Conservation (phyloP, 2,329 filamentous ascomycete genomes). For the Apiospora saccharicola region DNA sequence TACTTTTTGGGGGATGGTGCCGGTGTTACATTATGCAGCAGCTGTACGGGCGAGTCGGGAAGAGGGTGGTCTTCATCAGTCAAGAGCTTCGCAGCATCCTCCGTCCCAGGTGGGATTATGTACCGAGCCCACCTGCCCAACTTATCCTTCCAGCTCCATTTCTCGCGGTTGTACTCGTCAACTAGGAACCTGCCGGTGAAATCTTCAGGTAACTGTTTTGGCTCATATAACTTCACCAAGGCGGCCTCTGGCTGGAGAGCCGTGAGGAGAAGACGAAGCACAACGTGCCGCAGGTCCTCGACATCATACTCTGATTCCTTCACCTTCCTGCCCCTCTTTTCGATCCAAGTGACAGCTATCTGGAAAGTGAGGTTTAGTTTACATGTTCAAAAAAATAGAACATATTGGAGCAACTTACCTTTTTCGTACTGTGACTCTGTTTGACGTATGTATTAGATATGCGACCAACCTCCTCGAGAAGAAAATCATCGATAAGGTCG, state of each 20-base stretch:
- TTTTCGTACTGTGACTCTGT: conserved; percentile 30
- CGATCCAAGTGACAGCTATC: conserved; percentile 53
- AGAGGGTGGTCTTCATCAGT: not conserved
- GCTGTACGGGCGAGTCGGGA: not conserved
- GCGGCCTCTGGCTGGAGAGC: conserved; percentile 37
- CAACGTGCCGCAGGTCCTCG: conserved; percentile 53
- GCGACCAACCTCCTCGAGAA: conserved; percentile 46
- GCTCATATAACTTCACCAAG: conserved; percentile 35
- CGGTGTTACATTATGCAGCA: not conserved
- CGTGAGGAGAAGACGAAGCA: conserved; percentile 53
- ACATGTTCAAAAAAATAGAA: not conserved
- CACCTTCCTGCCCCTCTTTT: conserved; percentile 32
- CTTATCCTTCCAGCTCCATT: conserved; percentile 48
- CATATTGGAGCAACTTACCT: conserved; percentile 34
- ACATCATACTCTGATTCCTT: conserved; percentile 30
- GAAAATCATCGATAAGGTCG: not conserved
- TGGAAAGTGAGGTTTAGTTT: conserved; percentile 29
- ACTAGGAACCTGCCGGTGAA: conserved; percentile 41
- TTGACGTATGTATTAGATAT: conserved; percentile 45
- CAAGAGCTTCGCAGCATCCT: not conserved
- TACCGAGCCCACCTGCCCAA: conserved; percentile 45
- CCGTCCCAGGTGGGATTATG: conserved; percentile 30
- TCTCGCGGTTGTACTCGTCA: conserved; percentile 38
- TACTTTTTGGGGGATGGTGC: not conserved
- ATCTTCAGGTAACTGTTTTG: not conserved